Conservation (phyloP, 2,329 filamentous ascomycete genomes). For the Cordyceps javanica region DNA sequence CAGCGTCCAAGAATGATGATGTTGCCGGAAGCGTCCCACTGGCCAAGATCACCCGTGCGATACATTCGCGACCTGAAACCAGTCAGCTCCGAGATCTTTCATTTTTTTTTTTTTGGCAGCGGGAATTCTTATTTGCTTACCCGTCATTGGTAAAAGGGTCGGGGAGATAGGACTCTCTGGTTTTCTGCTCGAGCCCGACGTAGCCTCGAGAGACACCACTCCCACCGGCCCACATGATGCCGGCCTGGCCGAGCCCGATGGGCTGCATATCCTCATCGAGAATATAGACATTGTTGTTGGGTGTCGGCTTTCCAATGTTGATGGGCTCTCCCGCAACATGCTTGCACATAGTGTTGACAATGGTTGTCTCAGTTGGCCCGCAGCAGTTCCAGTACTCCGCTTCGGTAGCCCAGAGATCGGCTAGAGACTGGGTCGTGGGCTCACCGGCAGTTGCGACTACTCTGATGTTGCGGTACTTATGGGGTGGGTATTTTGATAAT, state of each 20-base stretch:
- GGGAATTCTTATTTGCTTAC: slow-evolving; percentile 21
- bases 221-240: slow-evolving; percentile 53
- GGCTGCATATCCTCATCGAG: slow-evolving; percentile 40
- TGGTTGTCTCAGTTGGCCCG: slow-evolving; percentile 54
- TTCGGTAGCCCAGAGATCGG: slow-evolving; percentile 47
- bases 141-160: slow-evolving; percentile 48
- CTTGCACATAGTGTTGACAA: slow-evolving; percentile 51
- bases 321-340: slow-evolving; percentile 40
- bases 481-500: slow-evolving; percentile 41
- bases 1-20: slow-evolving; percentile 49
- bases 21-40: slow-evolving; percentile 46
- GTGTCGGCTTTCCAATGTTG: slow-evolving; percentile 49
- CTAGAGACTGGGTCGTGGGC: slow-evolving; percentile 43
- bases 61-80: slow-evolving; percentile 43
- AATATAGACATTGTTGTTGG: slow-evolving; percentile 52
- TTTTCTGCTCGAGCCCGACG: slow-evolving; percentile 45
- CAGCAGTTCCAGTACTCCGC: slow-evolving; percentile 50
- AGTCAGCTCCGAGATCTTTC: background rate
- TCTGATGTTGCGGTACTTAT: slow-evolving; percentile 44
- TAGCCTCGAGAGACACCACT: slow-evolving; percentile 50
- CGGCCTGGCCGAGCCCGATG: slow-evolving; percentile 40
- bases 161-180: slow-evolving; percentile 39
- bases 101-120: background rate
- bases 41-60: slow-evolving; percentile 53
- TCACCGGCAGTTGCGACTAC: slow-evolving; percentile 51